Evolutionary conservation across 1,139 yeast genomes (phyloP).

Genomic region (Yamadazyma kanchanaburiensis): DNA sequence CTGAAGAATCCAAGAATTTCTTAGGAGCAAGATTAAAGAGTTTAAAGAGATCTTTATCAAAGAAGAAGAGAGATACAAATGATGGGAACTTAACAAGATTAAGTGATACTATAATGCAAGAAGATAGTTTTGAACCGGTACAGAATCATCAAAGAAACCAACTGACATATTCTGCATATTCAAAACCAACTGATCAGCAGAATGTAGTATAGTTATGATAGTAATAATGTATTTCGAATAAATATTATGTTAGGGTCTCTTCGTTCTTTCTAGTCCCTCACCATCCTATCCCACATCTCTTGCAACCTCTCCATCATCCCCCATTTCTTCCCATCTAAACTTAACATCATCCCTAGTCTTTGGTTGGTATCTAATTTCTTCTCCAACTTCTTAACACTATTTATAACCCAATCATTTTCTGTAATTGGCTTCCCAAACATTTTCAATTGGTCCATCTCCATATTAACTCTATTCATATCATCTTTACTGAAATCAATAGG

Average conservation of each 20-base stretch:
- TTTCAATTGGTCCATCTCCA: no score
- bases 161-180: slow-evolving; percentile 23
- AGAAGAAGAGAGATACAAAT: slow-evolving; percentile 14
- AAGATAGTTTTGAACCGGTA: slow-evolving; percentile 12
- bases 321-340: no score
- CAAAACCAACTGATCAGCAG: slow-evolving; percentile 28
- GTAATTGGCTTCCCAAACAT: slow-evolving; percentile 11
- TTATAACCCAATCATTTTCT: slow-evolving; percentile 12
- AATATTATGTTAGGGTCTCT: no score
- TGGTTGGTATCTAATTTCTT: no score
- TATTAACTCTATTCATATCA: no score
- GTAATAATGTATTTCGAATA: no score
- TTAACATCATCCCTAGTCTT: slow-evolving; percentile 18
- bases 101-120: slow-evolving; percentile 28
- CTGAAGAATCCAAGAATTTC: slow-evolving; percentile 11
- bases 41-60: slow-evolving; percentile 21
- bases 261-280: no score
- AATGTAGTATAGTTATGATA: slow-evolving; percentile 23
- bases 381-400: slow-evolving; percentile 13
- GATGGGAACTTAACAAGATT: slow-evolving; percentile 24
- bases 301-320: no score
- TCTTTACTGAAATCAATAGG: slow-evolving; percentile 30
- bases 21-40: slow-evolving; percentile 21
- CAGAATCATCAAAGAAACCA: slow-evolving; percentile 26
- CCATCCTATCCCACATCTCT: no score